phyloP scores from a whole-genome alignment of 257 asterid species.

The Cordia subcordata region DNA sequence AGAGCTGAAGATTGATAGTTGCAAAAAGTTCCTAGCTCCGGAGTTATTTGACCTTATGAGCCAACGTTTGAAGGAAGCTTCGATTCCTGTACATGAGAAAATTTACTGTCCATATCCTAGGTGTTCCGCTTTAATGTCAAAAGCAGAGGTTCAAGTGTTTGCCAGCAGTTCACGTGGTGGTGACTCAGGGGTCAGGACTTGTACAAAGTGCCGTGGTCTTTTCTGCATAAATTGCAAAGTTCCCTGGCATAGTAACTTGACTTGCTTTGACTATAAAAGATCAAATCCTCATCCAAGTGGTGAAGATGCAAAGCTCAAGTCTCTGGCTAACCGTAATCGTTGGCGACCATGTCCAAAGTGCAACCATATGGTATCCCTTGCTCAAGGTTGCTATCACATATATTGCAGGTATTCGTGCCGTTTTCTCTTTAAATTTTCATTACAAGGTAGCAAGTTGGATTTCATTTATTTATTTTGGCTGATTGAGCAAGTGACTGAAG shows the following conservation, averaged over 20 bases:
- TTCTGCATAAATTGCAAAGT: conserved; percentile 55
- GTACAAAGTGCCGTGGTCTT: conserved; percentile 32
- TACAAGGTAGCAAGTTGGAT: not conserved
- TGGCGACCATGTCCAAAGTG: conserved; percentile 68
- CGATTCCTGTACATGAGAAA: conserved; percentile 22
- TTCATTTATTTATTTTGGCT: not conserved
- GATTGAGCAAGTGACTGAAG: too few species aligned
- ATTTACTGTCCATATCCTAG: conserved; percentile 32
- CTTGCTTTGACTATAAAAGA: conserved; percentile 25
- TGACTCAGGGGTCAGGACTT: not conserved
- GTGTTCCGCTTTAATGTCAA: conserved; percentile 34
- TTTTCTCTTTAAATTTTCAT: not conserved
- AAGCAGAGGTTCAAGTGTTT: conserved; percentile 2
- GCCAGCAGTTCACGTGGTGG: not conserved
- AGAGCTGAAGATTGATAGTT: conserved; percentile 18
- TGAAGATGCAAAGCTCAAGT: conserved; percentile 45
- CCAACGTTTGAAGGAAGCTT: conserved; percentile 27
- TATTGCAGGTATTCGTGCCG: conserved; percentile 48
- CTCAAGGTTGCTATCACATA: conserved; percentile 62
- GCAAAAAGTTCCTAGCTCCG: conserved; percentile 21
- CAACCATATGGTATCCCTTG: conserved; percentile 53
- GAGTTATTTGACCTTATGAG: conserved; percentile 19
- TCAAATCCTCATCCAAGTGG: conserved; percentile 27
- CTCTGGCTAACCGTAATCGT: conserved; percentile 36
- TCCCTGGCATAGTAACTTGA: conserved; percentile 50